A percentile compares a stretch with the other conserved stretches of the same genome.
These are phyloP conservation scores for Ramaria rubella DNA, from an alignment of 768 basidiomycete species.

Conservation along the genomic window DNA sequence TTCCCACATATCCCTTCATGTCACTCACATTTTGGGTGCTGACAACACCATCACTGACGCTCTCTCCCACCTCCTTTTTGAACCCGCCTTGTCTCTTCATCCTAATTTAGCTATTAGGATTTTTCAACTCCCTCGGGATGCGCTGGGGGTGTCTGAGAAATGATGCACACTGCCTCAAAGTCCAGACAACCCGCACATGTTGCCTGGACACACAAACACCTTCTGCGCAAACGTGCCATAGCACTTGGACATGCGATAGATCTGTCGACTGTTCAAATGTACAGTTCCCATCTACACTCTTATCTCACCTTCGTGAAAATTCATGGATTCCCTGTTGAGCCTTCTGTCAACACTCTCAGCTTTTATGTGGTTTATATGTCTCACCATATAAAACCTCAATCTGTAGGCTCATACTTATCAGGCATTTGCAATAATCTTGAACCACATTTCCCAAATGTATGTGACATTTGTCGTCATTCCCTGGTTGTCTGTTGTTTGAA, in stretches of 20 bases:
- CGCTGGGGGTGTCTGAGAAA: neutral
- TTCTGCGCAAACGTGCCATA: slow-evolving; percentile 27
- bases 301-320: slow-evolving; percentile 29
- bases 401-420: too few relatives aligned
- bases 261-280: slow-evolving; percentile 16
- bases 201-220: slow-evolving; percentile 31
- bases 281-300: slow-evolving; percentile 26
- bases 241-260: slow-evolving; percentile 30
- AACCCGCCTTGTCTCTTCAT: too few relatives aligned
- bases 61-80: too few relatives aligned
- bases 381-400: slow-evolving; percentile 31
- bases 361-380: slow-evolving; percentile 32
- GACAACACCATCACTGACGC: too few relatives aligned
- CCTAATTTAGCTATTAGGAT: neutral
- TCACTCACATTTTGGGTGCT: too few relatives aligned
- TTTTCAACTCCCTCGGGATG: neutral
- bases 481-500: slow-evolving; percentile 26
- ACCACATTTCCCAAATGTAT: slow-evolving; percentile 24
- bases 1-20: too few relatives aligned
- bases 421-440: slow-evolving; percentile 32
- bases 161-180: neutral
- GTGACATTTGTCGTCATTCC: slow-evolving; percentile 4
- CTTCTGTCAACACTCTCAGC: slow-evolving; percentile 31
- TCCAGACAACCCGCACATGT: slow-evolving; percentile 23
- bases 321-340: slow-evolving; percentile 30